These are phyloP conservation scores for Gonium pectorale DNA, from an alignment of 139 green algal genomes.

Conservation along the genomic window DNA sequence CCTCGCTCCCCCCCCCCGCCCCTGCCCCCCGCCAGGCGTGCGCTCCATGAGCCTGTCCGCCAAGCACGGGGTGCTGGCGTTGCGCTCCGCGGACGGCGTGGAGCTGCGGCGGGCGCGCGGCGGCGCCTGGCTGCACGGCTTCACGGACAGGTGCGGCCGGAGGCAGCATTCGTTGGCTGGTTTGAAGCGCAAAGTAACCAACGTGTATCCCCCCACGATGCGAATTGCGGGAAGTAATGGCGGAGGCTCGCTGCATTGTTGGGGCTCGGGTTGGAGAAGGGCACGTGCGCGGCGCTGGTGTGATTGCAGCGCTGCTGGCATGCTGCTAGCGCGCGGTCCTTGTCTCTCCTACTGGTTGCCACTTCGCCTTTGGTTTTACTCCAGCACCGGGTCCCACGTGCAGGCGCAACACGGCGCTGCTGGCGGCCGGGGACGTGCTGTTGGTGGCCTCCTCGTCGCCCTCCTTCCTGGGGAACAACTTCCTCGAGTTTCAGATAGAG, in stretches of 20 bases:
- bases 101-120: constrained; percentile 13
- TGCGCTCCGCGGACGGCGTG: constrained; percentile 24
- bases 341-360: too few species aligned
- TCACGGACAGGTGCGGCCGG: constrained; percentile 36
- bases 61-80: constrained; percentile 13
- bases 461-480: constrained; percentile 30
- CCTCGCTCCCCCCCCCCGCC: too few species aligned
- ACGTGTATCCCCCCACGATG: too few species aligned
- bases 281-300: too few species aligned
- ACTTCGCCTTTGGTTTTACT: too few species aligned
- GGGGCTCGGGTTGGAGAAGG: too few species aligned
- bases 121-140: constrained; percentile 23
- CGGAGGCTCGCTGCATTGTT: too few species aligned
- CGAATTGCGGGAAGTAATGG: too few species aligned
- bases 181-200: too few species aligned
- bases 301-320: too few species aligned
- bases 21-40: background rate
- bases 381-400: background rate
- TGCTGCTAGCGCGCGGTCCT: too few species aligned
- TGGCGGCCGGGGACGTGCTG: constrained; percentile 5
- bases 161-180: too few species aligned
- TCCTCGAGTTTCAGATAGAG: constrained; percentile 46
- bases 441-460: constrained; percentile 32
- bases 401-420: constrained; percentile 42
- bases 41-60: constrained; percentile 9